Percentiles rank a stretch among this genome's conserved stretches.
Conservation (phyloP, 805 yeast species). For the Sugiyamaella boreocaroliniensis region DNA sequence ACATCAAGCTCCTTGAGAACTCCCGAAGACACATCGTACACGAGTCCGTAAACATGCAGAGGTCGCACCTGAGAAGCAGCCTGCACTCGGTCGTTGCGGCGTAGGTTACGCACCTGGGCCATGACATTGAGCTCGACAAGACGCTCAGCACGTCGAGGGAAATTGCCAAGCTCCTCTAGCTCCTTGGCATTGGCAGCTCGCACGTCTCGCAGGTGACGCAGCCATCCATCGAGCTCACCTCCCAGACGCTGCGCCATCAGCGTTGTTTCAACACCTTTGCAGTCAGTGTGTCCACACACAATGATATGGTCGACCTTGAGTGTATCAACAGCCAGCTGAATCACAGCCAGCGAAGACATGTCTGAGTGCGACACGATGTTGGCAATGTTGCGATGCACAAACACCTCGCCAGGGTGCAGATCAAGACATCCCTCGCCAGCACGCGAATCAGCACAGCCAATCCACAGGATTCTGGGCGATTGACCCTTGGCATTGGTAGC, state of each 20-base stretch:
- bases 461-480: conserved; percentile 88
- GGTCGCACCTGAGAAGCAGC: conserved; percentile 56
- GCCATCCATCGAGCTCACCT: conserved; percentile 66
- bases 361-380: conserved; percentile 66
- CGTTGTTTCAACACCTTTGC: conserved; percentile 88
- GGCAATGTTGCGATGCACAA: conserved; percentile 83
- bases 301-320: conserved; percentile 73
- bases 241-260: conserved; percentile 58
- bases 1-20: conserved; percentile 42
- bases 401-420: conserved; percentile 85
- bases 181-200: conserved; percentile 51
- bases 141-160: conserved; percentile 48
- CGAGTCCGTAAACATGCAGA: conserved; percentile 72
- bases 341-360: conserved; percentile 63
- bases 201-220: conserved; percentile 57
- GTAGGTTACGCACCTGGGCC: conserved; percentile 61
- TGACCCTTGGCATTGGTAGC: conserved; percentile 73
- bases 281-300: conserved; percentile 90
- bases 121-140: conserved; percentile 72
- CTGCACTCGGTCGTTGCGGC: conserved; percentile 56
- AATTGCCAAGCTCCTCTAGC: conserved; percentile 45
- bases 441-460: conserved; percentile 91
- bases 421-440: conserved; percentile 71
- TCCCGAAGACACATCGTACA: conserved; percentile 80
- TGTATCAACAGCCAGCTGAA: conserved; percentile 83